These are phyloP conservation scores for Leishmania mexicana DNA, from an alignment of 208 protist species.

Conservation along the genomic window DNA sequence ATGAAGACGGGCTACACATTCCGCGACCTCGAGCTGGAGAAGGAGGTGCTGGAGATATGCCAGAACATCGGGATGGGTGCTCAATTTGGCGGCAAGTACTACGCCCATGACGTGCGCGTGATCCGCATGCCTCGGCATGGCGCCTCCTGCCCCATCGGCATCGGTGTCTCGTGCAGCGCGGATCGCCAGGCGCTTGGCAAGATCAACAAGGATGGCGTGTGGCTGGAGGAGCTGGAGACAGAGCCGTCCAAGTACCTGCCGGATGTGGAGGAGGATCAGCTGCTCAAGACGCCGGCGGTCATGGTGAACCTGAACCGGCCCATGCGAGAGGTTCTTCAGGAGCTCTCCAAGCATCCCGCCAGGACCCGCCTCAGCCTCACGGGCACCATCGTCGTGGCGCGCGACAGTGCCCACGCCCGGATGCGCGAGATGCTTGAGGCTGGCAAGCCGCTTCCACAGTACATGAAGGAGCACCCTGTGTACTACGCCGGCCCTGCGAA, in stretches of 20 bases:
- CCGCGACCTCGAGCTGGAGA: slow-evolving; percentile 94
- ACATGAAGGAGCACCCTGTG: slow-evolving; percentile 96
- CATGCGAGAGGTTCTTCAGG: slow-evolving; percentile 85
- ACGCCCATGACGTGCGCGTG: slow-evolving; percentile 96
- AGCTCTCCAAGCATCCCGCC: slow-evolving; percentile 89
- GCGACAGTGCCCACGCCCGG: slow-evolving; percentile 97
- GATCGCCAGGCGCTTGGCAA: slow-evolving; percentile 95
- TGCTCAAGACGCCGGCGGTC: slow-evolving; percentile 75
- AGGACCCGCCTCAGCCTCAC: slow-evolving; percentile 94
- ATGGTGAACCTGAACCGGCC: slow-evolving; percentile 94
- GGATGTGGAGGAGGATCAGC: slow-evolving; percentile 83
- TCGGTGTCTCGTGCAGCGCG: slow-evolving; percentile 98
- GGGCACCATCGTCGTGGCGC: slow-evolving; percentile 96
- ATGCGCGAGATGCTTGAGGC: slow-evolving; percentile 91
- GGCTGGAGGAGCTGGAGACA: slow-evolving; percentile 95
- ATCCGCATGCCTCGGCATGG: slow-evolving; percentile 94
- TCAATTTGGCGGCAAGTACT: slow-evolving; percentile 99
- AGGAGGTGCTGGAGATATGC: slow-evolving; percentile 88
- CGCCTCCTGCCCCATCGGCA: slow-evolving; percentile 90
- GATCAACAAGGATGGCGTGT: slow-evolving; percentile 96
- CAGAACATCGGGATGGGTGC: slow-evolving; percentile 95
- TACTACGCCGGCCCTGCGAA: slow-evolving; percentile 99
- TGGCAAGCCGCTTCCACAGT: slow-evolving; percentile 90
- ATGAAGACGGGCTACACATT: slow-evolving; percentile 87
- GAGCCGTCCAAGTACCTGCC: slow-evolving; percentile 95